Conservation (phyloP, 1,139 yeast genomes). For the Suhomyces bolitotheri region DNA sequence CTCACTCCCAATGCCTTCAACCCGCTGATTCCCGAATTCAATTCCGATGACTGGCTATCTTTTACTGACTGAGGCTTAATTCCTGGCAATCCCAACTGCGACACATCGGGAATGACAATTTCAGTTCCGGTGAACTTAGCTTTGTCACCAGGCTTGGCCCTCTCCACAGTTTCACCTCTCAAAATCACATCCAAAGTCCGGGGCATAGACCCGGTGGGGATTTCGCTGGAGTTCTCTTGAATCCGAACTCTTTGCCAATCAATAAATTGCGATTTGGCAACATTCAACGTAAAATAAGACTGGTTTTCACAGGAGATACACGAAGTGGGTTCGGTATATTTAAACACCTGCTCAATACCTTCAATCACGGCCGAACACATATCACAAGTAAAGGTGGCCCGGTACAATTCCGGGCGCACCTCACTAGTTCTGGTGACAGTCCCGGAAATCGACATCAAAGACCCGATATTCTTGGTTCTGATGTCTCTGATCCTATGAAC, state of each 20-base stretch:
- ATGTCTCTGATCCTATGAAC: constrained; percentile 86
- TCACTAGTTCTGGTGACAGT: constrained; percentile 97
- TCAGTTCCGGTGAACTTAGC: constrained; percentile 95
- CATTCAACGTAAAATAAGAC: constrained; percentile 79
- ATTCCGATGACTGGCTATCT: constrained; percentile 59
- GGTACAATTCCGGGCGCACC: constrained; percentile 91
- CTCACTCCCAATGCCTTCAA: constrained; percentile 87
- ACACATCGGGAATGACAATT: constrained; percentile 91
- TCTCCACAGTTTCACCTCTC: constrained; percentile 92
- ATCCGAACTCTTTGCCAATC: constrained; percentile 98
- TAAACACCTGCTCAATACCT: constrained; percentile 90
- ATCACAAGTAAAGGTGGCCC: constrained; percentile 88
- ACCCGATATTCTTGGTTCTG: constrained; percentile 85
- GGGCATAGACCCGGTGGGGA: constrained; percentile 99
- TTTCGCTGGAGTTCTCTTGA: constrained; percentile 93
- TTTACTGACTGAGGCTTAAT: constrained; percentile 82
- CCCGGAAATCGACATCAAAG: constrained; percentile 83
- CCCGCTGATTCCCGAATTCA: constrained; percentile 84
- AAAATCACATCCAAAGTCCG: constrained; percentile 90
- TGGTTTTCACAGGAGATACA: constrained; percentile 92
- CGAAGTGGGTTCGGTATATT: constrained; percentile 91
- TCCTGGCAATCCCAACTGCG: constrained; percentile 97
- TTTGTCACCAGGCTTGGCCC: constrained; percentile 97
- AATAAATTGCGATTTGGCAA: constrained; percentile 80
- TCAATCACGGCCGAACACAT: constrained; percentile 82